Conservation (phyloP, 176 grass and related monocot species). For the Bonia amplexicaulis region DNA sequence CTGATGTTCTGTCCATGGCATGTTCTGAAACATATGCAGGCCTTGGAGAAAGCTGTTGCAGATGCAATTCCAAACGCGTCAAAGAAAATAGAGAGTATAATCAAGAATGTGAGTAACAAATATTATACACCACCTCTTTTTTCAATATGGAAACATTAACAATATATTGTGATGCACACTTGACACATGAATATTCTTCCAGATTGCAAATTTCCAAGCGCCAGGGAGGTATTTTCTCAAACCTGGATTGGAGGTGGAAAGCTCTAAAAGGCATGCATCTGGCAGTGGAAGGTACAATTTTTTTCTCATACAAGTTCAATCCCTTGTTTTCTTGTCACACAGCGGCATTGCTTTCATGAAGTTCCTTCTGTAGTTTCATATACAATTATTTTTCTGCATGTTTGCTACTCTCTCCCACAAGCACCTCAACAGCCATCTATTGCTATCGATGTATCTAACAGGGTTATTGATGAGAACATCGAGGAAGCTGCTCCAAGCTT, state of each 20-base stretch:
- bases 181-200: constrained; percentile 31
- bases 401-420: constrained; percentile 44
- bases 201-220: constrained; percentile 88
- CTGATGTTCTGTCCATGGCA: constrained; percentile 10
- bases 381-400: constrained; percentile 8
- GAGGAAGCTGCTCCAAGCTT: constrained; percentile 51
- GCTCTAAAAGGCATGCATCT: constrained; percentile 45
- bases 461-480: constrained; percentile 40
- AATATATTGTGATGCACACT: not conserved
- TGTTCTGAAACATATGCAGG: constrained; percentile 48
- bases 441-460: constrained; percentile 33
- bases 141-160: not conserved
- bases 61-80: constrained; percentile 54
- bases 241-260: constrained; percentile 59
- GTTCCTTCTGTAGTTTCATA: not conserved
- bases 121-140: not conserved
- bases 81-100: constrained; percentile 73
- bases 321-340: not conserved
- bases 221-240: constrained; percentile 84
- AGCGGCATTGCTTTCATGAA: not conserved
- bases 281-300: constrained; percentile 51
- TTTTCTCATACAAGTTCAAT: constrained; percentile 17
- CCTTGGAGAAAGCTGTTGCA: constrained; percentile 84
- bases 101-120: constrained; percentile 79
- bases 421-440: constrained; percentile 26